Base-by-base conservation (phyloP, 805 yeast genomes). In the Pichia rugopelliculosa region DNA sequence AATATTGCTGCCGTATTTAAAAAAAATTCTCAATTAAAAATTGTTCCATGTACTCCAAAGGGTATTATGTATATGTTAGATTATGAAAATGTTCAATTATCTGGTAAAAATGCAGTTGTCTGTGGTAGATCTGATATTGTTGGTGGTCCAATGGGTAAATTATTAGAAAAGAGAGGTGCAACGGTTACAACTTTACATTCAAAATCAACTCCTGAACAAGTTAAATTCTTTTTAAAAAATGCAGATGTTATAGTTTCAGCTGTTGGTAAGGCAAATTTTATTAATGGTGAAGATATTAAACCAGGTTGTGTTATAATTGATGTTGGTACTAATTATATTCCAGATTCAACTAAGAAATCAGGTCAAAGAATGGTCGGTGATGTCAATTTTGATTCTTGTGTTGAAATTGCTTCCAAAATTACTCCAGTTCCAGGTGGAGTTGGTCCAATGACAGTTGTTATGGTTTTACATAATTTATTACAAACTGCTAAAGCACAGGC, bases 391-490 rank as follows among this genome's bases (percentile, higher is more conserved):
- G 84, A 72, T 46, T 70, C 80, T 26, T 90, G 87, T 46, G 66
- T 73, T 48, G 64, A 71, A 44, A 75, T 73, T 46, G 93, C 90
- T 3, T 69, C 82, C 12, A 77, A 75, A 57, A 77, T 93, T 53
- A 90, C 98, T 6, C 99, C 99, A 17, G 99, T 91, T 47, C 99
- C 99, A 27, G 98, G 98, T 63, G 98, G 98, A 58, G 98, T 91
- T 53, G 99, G 99, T 37, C 99, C 99, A 54, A 91, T 91, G 98
- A 91, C 99, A 24, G 97, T 91, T 42, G 96, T 96, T 37, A 89
- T 90, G 96, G 78, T 91, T 51, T 77, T 90, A 53, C 77, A 84
- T 54, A 91, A 93, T 61, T 91, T 91, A 11, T 72, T 81, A 49
- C 75, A 77, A 54, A 87, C 96, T 44, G 96, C 98, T 20, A 64